A percentile compares a stretch with the other conserved stretches of the same genome.
These are phyloP conservation scores for Bidens hawaiensis DNA, from an alignment of 140 eudicot genomes.

Conservation along the genomic window DNA sequence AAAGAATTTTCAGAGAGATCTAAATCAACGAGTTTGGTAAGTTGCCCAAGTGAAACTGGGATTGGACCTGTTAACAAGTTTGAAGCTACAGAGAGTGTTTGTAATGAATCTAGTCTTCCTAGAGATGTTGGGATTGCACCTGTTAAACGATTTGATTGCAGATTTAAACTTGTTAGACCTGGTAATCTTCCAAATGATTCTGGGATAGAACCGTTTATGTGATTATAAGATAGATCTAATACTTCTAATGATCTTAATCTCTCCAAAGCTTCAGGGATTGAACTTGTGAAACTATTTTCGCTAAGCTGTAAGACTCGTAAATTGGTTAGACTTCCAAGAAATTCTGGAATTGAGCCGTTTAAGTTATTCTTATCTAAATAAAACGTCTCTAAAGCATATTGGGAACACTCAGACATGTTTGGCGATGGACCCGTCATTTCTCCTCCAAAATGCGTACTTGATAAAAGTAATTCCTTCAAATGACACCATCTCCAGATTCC, in stretches of 20 bases:
- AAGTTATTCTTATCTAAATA: neutral
- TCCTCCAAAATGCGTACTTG: neutral
- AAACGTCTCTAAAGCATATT: neutral
- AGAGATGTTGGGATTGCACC: too few species aligned
- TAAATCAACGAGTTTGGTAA: neutral
- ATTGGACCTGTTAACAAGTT: neutral
- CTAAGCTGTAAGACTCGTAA: neutral
- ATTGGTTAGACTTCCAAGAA: neutral
- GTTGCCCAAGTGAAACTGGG: neutral
- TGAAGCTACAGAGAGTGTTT: too few species aligned
- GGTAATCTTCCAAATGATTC: too few species aligned
- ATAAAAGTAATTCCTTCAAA: neutral
- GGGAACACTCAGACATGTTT: slow-evolving; percentile 3
- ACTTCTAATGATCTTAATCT: neutral
- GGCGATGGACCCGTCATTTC: neutral
- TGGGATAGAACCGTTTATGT: too few species aligned
- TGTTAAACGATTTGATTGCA: too few species aligned
- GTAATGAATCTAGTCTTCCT: too few species aligned
- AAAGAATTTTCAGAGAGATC: neutral
- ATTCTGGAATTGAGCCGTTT: neutral
- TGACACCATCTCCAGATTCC: slow-evolving; percentile 10
- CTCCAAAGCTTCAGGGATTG: neutral
- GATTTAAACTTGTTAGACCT: too few species aligned
- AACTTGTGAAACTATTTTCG: neutral
- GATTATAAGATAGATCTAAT: neutral